Evolutionary conservation across 2,329 filamentous ascomycete genomes (phyloP), one percentile per base, ranked within the genome.

Genomic region (Fusarium nelsonii): DNA sequence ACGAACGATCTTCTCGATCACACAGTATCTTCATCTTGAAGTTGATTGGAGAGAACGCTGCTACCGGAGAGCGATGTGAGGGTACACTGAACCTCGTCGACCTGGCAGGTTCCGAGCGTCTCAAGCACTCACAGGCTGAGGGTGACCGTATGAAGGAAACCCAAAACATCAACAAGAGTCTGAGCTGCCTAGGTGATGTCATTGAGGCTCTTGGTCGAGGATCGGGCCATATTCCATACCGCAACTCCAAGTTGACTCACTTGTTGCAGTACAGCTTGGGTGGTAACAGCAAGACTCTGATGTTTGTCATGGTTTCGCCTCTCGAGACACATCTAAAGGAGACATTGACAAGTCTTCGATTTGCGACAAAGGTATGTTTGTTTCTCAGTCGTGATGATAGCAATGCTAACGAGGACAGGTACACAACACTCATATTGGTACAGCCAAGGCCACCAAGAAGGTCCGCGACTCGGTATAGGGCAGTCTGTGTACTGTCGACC

Each of bases 261-360:
- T 86, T 99, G 46, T 86, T 99, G 37, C 93, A 98, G 87, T 97
- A 96, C 77, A 97, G 93, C 4, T 84, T 99, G 9, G 95, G 96
- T 6, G 96, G 96, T 16, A 97, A 97, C 79, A 96, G 92, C 73
- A 97, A 97, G 82, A 99, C 96, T 1, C 90, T 99, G 74, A 99
- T 99, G 96, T 97, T 99, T 79, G 93, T 98, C 78, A 98, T 98
- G 94, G 92, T 97, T 58, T 96, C 92, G 73, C 96, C 96, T 34
- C 83, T 98, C 62, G 92, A 97, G 82, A 92, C 90, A 8, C 96
- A 98, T 82, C 84, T 97, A 69, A 92, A 91, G 75, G 96, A 99
- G 84, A 97, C 94, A 4, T 84, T 97, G 77, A 97, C 94, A 44
- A 97, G 94, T 84, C 84, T 99, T 79, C 91, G 96, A 75, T 99